phyloP scores from a whole-genome alignment of 2,329 filamentous ascomycete species.

The Cladosporium sp. region DNA sequence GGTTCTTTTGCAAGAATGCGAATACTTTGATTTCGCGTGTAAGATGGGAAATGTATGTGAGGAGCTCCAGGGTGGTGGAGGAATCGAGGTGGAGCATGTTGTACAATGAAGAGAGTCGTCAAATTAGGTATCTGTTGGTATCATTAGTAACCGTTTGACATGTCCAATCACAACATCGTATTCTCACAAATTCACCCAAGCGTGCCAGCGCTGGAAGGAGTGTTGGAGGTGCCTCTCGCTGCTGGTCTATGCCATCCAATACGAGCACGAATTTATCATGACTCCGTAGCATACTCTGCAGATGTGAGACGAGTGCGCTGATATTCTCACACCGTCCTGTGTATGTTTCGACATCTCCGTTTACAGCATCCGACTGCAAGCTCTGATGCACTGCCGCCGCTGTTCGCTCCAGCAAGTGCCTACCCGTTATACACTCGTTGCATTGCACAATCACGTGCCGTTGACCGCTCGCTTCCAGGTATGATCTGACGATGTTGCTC shows the following conservation, averaged over 20 bases:
- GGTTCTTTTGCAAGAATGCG: conserved; percentile 68
- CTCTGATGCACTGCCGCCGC: conserved; percentile 54
- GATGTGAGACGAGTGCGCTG: conserved; percentile 71
- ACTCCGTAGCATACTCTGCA: conserved; percentile 64
- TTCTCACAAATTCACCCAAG: conserved; percentile 66
- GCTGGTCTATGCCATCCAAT: conserved; percentile 82
- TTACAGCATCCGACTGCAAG: conserved; percentile 31
- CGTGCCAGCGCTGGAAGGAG: conserved; percentile 79
- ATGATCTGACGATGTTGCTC: conserved; percentile 65
- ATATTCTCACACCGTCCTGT: conserved; percentile 74
- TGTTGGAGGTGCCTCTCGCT: conserved; percentile 77
- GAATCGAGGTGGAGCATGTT: conserved; percentile 67
- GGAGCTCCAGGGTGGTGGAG: conserved; percentile 71
- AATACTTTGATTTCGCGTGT: conserved; percentile 77
- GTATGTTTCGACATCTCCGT: conserved; percentile 47
- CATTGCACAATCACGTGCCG: conserved; percentile 67
- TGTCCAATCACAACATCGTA: background rate
- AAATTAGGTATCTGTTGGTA: conserved; percentile 79
- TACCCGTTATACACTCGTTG: conserved; percentile 73
- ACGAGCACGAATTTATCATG: conserved; percentile 73
- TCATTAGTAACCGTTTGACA: conserved; percentile 23
- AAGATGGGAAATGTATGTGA: conserved; percentile 81
- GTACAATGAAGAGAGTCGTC: conserved; percentile 75
- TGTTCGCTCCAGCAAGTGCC: conserved; percentile 75
- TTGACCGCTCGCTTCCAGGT: conserved; percentile 58